These are phyloP conservation scores for Botryotinia calthae DNA, from an alignment of 2,329 filamentous ascomycete genomes.

Conservation along the genomic window DNA sequence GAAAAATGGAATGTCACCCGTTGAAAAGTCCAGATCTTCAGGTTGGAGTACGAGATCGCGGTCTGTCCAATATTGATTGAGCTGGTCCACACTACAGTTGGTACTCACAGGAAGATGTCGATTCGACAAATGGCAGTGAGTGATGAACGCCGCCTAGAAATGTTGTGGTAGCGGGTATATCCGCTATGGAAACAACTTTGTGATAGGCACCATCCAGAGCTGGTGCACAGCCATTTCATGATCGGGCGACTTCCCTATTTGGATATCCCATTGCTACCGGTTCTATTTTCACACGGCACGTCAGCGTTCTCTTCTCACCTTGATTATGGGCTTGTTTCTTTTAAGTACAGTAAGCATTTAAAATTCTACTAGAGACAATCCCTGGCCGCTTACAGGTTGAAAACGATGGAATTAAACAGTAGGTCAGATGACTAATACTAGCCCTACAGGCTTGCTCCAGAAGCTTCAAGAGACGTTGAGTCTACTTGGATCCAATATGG, in stretches of 20 bases:
- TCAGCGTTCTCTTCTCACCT: conserved; percentile 1
- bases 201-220: conserved; percentile 16
- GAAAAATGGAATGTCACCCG: conserved; percentile 5
- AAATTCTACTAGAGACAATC: background rate
- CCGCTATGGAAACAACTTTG: conserved; percentile 13
- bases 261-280: conserved; percentile 11
- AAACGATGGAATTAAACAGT: conserved; percentile 12
- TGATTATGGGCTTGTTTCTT: conserved; percentile 2
- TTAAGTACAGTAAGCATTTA: conserved; percentile 15
- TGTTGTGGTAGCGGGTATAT: conserved; percentile 19
- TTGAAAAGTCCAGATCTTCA: conserved; percentile 14
- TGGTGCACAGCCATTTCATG: conserved; percentile 17
- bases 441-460: conserved; percentile 1
- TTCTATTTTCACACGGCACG: conserved; percentile 15
- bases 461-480: conserved; percentile 3
- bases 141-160: conserved; percentile 14
- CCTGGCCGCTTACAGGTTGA: conserved; percentile 17
- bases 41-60: conserved; percentile 16
- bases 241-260: conserved; percentile 15
- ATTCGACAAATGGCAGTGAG: conserved; percentile 16
- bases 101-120: conserved; percentile 4
- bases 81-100: conserved; percentile 17
- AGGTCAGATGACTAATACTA: conserved; percentile 17
- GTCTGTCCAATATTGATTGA: conserved; percentile 7
- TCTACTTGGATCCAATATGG: conserved; percentile 11